Evolutionary conservation across 106 monocot genomes (phyloP), one percentile per base, ranked within the genome.

Genomic region (Dioscorea zingiberensis): DNA sequence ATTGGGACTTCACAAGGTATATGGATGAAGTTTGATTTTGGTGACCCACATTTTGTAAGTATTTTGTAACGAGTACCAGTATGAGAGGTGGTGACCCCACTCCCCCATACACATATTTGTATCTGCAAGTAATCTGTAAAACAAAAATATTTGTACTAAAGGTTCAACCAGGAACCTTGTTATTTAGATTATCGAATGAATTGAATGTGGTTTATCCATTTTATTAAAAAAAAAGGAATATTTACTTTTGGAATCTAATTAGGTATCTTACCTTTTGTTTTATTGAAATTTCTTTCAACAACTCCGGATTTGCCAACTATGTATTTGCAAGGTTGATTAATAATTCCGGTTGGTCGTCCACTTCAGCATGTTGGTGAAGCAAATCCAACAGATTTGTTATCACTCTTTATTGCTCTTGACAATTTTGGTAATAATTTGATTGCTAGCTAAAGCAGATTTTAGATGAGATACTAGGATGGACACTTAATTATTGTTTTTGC

Each of bases 11-110:
- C n/a, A n/a, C n/a, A 64, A 48, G 98, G 98, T 65, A 89, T 67
- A 49, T 98, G 98, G 98, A 66, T 86, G 63, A 79, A 69, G 22
- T 93, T 98, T 82, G 98, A 98, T 81, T 98, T 98, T 80, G 71
- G 67, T 62, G 98, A 98, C 76, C 76, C 98, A 66, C 92, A 92
- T 76, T 89, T 92, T 63, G 98, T 98, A 79, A 78, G 78, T 73
- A 69, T n/a, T 30, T 32, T 32, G 18, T n/a, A n/a, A n/a, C n/a
- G n/a, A n/a, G n/a, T n/a, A n/a, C n/a, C n/a, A n/a, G n/a, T n/a
- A n/a, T n/a, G n/a, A n/a, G n/a, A n/a, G n/a, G n/a, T n/a, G n/a
- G n/a, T n/a, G n/a, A n/a, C n/a, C n/a, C n/a, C n/a, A n/a, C n/a
- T n/a, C n/a, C n/a, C n/a, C n/a, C n/a, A n/a, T n/a, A n/a, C n/a